These are phyloP conservation scores for Pythium volutum DNA, from an alignment of 352 stramenopile genomes.

Conservation along the genomic window DNA sequence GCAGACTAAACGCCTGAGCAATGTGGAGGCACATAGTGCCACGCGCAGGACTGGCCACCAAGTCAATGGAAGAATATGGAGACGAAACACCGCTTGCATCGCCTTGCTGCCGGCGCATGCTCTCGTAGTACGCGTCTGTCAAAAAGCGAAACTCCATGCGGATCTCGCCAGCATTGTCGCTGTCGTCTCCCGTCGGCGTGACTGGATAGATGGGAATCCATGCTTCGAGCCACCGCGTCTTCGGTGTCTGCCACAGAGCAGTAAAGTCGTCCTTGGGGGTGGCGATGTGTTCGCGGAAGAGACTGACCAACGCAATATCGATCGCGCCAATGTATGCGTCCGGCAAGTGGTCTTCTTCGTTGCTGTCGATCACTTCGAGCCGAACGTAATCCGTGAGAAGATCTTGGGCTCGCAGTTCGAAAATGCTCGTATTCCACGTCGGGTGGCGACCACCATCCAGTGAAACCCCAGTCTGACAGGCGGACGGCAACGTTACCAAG, in stretches of 20 bases:
- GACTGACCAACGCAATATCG: slow-evolving; percentile 28
- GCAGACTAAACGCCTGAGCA: slow-evolving; percentile 27
- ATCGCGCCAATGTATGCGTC: slow-evolving; percentile 40
- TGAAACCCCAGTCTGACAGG: slow-evolving; percentile 42
- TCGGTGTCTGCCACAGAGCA: background rate
- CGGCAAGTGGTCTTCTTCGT: slow-evolving; percentile 52
- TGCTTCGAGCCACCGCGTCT: slow-evolving; percentile 39
- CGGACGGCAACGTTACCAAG: background rate
- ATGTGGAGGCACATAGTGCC: slow-evolving; percentile 39
- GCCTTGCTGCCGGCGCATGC: slow-evolving; percentile 7
- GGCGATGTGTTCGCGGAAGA: slow-evolving; percentile 27
- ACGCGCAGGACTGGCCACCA: background rate
- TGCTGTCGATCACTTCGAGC: slow-evolving; percentile 49
- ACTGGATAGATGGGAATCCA: slow-evolving; percentile 43
- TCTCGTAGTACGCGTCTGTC: slow-evolving; percentile 29
- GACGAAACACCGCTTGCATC: background rate
- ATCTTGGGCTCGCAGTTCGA: slow-evolving; percentile 29
- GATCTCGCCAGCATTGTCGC: slow-evolving; percentile 31
- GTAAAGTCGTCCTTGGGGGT: background rate
- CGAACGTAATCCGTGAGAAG: slow-evolving; percentile 34
- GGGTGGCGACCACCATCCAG: slow-evolving; percentile 50
- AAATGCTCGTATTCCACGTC: slow-evolving; percentile 46
- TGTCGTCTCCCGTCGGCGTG: background rate
- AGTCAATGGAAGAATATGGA: background rate
- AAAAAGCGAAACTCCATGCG: slow-evolving; percentile 55